Conservation (phyloP, 2,329 filamentous ascomycete genomes). For the Karstenula rhodostoma region DNA sequence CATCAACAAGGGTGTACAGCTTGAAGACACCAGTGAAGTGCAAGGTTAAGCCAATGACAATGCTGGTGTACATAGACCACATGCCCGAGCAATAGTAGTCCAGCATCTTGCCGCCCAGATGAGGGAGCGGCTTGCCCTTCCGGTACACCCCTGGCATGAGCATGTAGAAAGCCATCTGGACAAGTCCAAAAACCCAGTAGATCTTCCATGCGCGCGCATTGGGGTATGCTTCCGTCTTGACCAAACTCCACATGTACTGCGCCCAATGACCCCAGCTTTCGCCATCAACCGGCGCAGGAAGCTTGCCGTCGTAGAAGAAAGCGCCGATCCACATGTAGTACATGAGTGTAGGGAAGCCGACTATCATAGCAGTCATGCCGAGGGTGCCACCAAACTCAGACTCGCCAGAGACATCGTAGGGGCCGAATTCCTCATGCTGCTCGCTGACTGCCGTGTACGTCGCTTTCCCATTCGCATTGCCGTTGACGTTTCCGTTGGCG, state of each 20-base stretch:
- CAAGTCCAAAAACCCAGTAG: conserved; percentile 93
- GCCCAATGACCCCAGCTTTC: conserved; percentile 77
- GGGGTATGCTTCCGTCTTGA: conserved; percentile 86
- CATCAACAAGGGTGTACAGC: conserved; percentile 90
- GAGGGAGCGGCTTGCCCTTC: conserved; percentile 86
- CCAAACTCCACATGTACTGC: conserved; percentile 72
- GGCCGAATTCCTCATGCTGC: conserved; percentile 40
- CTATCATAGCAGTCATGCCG: conserved; percentile 87
- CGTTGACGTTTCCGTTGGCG: conserved; percentile 33
- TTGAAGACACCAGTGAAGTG: conserved; percentile 88
- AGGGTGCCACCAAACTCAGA: conserved; percentile 87
- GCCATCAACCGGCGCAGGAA: conserved; percentile 72
- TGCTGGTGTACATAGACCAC: conserved; percentile 85
- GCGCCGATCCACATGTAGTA: conserved; percentile 99
- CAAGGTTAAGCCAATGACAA: conserved; percentile 72
- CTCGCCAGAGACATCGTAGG: conserved; percentile 58
- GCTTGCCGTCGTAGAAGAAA: conserved; percentile 86
- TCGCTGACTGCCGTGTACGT: conserved; percentile 44
- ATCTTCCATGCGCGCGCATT: conserved; percentile 84
- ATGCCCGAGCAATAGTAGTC: conserved; percentile 94
- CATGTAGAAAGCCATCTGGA: conserved; percentile 84
- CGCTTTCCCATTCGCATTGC: conserved; percentile 22
- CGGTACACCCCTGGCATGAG: conserved; percentile 85
- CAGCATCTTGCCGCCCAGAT: conserved; percentile 84
- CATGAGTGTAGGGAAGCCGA: conserved; percentile 92